phyloP scores from a whole-genome alignment of 495 filamentous ascomycete species.

The Ascodesmis nigricans region DNA sequence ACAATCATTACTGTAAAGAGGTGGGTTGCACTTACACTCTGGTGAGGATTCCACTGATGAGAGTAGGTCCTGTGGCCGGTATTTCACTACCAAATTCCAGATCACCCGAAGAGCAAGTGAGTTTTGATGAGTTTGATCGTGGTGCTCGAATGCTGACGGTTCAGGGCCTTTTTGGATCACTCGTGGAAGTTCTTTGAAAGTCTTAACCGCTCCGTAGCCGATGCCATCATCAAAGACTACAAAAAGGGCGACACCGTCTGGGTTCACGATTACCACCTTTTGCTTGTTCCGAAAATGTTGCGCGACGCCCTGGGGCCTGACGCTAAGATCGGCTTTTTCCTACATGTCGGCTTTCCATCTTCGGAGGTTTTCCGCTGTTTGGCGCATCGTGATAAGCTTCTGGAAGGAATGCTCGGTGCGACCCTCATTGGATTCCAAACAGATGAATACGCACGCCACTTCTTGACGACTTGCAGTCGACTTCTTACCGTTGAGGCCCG shows the following conservation, averaged over 20 bases:
- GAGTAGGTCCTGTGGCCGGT: constrained; percentile 64
- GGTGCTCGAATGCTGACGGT: not conserved
- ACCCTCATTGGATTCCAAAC: constrained; percentile 86
- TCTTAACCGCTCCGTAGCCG: constrained; percentile 73
- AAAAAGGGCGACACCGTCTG: constrained; percentile 78
- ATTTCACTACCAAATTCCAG: constrained; percentile 89
- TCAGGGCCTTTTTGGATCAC: constrained; percentile 64
- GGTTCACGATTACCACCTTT: constrained; percentile 85
- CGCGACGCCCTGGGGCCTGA: constrained; percentile 62
- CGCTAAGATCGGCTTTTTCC: constrained; percentile 82
- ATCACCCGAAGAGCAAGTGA: constrained; percentile 81
- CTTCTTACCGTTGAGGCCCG: constrained; percentile 71
- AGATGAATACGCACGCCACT: constrained; percentile 75
- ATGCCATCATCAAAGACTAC: constrained; percentile 72
- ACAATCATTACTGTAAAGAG: constrained; percentile 71
- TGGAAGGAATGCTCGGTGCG: constrained; percentile 77
- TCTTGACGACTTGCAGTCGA: constrained; percentile 79
- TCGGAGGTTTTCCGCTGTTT: constrained; percentile 87
- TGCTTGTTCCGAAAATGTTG: constrained; percentile 81
- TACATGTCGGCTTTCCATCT: constrained; percentile 85
- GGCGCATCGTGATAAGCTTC: constrained; percentile 56
- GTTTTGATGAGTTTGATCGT: constrained; percentile 2
- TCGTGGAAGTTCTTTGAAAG: constrained; percentile 87
- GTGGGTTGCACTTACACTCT: constrained; percentile 8
- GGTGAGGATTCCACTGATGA: not conserved